phyloP scores from a whole-genome alignment of 2,329 filamentous ascomycete genomes.

The Hypocreales sp. region DNA sequence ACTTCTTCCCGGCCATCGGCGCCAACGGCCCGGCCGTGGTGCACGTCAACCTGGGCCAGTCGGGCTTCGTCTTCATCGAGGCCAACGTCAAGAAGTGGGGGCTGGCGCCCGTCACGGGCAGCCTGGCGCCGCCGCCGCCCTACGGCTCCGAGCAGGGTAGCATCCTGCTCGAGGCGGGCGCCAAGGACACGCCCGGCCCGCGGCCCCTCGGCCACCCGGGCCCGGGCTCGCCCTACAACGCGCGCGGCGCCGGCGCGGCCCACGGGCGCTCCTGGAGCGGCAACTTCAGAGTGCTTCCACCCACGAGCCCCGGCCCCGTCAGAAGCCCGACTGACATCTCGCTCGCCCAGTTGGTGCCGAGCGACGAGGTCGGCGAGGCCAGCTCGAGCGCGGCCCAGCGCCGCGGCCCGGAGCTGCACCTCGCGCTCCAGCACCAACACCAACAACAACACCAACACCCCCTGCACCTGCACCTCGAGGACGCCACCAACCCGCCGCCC shows the following conservation, averaged over 20 bases:
- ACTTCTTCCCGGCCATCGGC: constrained; percentile 95
- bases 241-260: constrained; percentile 15
- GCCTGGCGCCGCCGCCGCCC: constrained; percentile 83
- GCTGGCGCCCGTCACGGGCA: constrained; percentile 87
- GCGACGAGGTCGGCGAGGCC: constrained; percentile 54
- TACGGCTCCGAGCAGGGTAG: constrained; percentile 96
- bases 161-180: constrained; percentile 79
- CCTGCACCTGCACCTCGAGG: constrained; percentile 28
- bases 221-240: constrained; percentile 18
- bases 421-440: constrained; percentile 9
- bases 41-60: constrained; percentile 95
- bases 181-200: constrained; percentile 39
- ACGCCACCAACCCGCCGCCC: constrained; percentile 48
- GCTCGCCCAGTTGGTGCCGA: constrained; percentile 64
- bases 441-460: constrained; percentile 19
- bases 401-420: not conserved
- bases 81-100: constrained; percentile 99
- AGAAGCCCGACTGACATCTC: constrained; percentile 93
- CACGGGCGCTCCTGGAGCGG: constrained; percentile 63
- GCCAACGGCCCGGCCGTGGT: constrained; percentile 85
- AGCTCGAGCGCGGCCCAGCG: constrained; percentile 10
- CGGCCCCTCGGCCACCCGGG: constrained; percentile 31
- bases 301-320: constrained; percentile 76
- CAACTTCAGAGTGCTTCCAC: constrained; percentile 58
- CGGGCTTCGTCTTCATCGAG: constrained; percentile 97